Evolutionary conservation across 2,329 filamentous ascomycete genomes (phyloP), one percentile per base, ranked within the genome.

Genomic region (Pseudocercospora eumusae): DNA sequence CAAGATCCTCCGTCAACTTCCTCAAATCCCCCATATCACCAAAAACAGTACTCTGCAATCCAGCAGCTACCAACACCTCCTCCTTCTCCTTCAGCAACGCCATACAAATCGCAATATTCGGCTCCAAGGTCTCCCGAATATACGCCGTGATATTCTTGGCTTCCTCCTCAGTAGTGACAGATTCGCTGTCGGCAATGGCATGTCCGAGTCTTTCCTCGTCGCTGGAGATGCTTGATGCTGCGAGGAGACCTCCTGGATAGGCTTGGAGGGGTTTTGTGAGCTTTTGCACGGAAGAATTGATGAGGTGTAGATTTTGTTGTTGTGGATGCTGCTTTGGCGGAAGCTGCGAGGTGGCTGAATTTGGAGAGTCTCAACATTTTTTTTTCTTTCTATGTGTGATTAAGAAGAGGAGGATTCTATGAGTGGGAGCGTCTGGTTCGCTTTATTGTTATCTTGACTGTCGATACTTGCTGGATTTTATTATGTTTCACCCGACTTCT

Each of bases 231-330:
- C 60, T 54, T 2, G 56, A 53, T 36, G 66, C 67, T 53, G 66
- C 68, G 40, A 70, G 63, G 36, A 68, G 61, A n/a, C 66, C 66
- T 20, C 66, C 66, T 28, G 27, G 21, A 57, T 68, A 68, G 36
- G 53, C 56, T 11, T 47, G 42, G 40, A 64, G 56, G 20, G 62
- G 62, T 23, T 47, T 20, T 2, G 54, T 67, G 36, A 68, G 62
- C 25, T 66, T 68, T 23, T 56, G 42, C 23, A 67, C 63, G 13
- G 64, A 58, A 6, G 63, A 60, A 49, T 67, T 66, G 65, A 68
- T 68, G 13, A 31, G 65, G 15, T 61, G 57, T 54, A 69, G 66
- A 55, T 69, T 68, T 23, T 62, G 52, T 36, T 64, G 64, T 13
- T 25, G 60, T 63, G 44, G 68, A 47, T 33, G 66, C 67, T 36